Evolutionary conservation across 2,329 filamentous ascomycete genomes (phyloP), one percentile per base, ranked within the genome.

Genomic region (Xylaria sp.): DNA sequence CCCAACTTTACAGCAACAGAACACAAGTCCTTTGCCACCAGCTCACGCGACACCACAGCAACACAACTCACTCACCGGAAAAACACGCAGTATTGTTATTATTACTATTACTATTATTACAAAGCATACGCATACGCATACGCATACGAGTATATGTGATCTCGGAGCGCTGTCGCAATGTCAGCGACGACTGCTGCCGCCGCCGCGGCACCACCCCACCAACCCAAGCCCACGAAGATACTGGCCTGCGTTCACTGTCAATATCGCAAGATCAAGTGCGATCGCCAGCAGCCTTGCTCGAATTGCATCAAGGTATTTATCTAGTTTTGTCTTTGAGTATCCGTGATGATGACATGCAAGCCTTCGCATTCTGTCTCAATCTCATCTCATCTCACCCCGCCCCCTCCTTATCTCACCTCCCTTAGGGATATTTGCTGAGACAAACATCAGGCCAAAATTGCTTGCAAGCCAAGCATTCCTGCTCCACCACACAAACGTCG

Each of bases 191-290:
- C 46, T 25, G 34, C 66, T 32, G 41, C 60, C 39, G 18, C 65
- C n/a, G 34, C 67, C 28, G 46, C 71, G 54, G 54, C 66, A 52
- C 64, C 61, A 20, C 41, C 41, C 41, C 41, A 46, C 50, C 61
- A 58, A 28, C 32, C 62, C 23, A 76, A 76, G 58, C 50, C 78
- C 1, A 73, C 74, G 20, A 77, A 80, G 10, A 75, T 82, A 3
- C 75, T 83, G 3, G 80, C 83, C 1, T 92, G 90, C 72, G 79
- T 88, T 1, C 82, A 85, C 1, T 93, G 90, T 71, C 89, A 91
- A 74, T 88, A 89, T 72, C 86, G 89, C 59, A 91, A 91, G 75
- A 81, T 91, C 46, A 89, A 86, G 69, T 91, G 89, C 77, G 85
- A 90, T 73, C 86, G 87, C 67, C 83, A 80, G 25, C 85, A 85